A percentile compares a stretch with the other conserved stretches of the same genome.
Conservation (phyloP, 805 yeast species). For the Yarrowia bubula region DNA sequence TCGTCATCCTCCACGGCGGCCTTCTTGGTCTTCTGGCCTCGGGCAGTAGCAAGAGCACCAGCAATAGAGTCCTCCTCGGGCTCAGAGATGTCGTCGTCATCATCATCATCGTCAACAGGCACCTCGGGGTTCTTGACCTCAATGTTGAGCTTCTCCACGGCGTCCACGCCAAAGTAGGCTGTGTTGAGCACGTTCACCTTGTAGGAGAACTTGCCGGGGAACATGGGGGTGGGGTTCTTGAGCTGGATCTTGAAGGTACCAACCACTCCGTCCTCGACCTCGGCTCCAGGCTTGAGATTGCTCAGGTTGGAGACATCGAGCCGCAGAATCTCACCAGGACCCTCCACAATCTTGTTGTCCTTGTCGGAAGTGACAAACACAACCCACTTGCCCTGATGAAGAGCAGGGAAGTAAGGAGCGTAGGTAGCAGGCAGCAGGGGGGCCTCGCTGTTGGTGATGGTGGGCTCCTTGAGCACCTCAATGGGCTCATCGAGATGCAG, state of each 20-base stretch:
- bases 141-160: conserved; percentile 68
- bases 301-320: conserved; percentile 56
- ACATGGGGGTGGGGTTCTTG: conserved; percentile 73
- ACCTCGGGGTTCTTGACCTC: conserved; percentile 55
- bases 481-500: conserved; percentile 34
- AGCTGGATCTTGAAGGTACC: conserved; percentile 77
- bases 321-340: conserved; percentile 53
- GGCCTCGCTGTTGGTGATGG: conserved; percentile 59
- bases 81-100: conserved; percentile 58
- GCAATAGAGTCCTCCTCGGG: conserved; percentile 75
- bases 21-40: conserved; percentile 58
- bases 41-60: conserved; percentile 67
- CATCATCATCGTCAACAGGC: conserved; percentile 40
- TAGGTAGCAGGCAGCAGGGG: conserved; percentile 66
- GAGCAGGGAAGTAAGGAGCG: conserved; percentile 75
- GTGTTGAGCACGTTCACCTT: conserved; percentile 68
- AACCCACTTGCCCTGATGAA: conserved; percentile 54
- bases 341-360: conserved; percentile 76
- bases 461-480: conserved; percentile 67
- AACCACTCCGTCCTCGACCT: conserved; percentile 46
- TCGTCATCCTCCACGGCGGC: conserved; percentile 37
- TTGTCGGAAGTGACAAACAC: conserved; percentile 69
- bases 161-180: conserved; percentile 78
- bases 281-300: conserved; percentile 50
- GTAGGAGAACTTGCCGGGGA: conserved; percentile 63